Evolutionary conservation across 129 eudicot species (phyloP).

Genomic region (Lactuca saligna): DNA sequence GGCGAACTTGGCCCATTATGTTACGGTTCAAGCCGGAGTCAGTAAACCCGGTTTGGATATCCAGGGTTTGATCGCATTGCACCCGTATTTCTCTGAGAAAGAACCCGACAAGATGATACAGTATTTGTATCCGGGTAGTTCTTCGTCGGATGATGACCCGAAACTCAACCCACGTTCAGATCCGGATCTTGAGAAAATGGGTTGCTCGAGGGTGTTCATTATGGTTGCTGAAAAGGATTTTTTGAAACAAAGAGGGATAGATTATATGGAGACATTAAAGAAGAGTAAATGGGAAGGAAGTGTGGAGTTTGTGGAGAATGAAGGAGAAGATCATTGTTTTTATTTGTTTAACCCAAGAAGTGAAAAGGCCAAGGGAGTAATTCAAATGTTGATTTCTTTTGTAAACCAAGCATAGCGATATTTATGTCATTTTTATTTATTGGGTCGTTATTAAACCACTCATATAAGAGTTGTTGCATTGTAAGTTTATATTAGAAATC

Average conservation of each 20-base stretch:
- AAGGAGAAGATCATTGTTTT: slow-evolving; percentile 47
- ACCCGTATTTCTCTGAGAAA: slow-evolving; percentile 44
- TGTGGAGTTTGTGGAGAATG: slow-evolving; percentile 39
- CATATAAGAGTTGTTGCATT: neutral
- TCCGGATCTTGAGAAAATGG: slow-evolving; percentile 35
- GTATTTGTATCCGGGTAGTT: slow-evolving; percentile 36
- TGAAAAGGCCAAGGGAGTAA: slow-evolving; percentile 29
- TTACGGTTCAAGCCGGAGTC: slow-evolving; percentile 41
- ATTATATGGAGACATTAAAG: slow-evolving; percentile 29
- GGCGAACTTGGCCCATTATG: slow-evolving; percentile 44
- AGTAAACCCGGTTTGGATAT: slow-evolving; percentile 9
- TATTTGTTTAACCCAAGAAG: slow-evolving; percentile 28
- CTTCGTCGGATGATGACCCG: slow-evolving; percentile 40
- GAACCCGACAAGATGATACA: slow-evolving; percentile 30
- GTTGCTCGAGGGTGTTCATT: slow-evolving; percentile 33
- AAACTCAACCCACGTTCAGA: slow-evolving; percentile 38
- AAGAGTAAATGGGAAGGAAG: slow-evolving; percentile 41
- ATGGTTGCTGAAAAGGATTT: slow-evolving; percentile 29
- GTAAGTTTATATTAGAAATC: too few species aligned
- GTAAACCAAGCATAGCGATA: neutral
- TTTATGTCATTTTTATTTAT: neutral
- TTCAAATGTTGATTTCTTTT: slow-evolving; percentile 25
- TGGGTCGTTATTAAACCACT: neutral
- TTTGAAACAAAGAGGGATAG: slow-evolving; percentile 32
- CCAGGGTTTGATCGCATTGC: slow-evolving; percentile 36